Percentiles rank a stretch among this genome's conserved stretches.
Evolutionary conservation across 108 stramenopile genomes (phyloP).

Genomic region (Cyclotella distinguenda): DNA sequence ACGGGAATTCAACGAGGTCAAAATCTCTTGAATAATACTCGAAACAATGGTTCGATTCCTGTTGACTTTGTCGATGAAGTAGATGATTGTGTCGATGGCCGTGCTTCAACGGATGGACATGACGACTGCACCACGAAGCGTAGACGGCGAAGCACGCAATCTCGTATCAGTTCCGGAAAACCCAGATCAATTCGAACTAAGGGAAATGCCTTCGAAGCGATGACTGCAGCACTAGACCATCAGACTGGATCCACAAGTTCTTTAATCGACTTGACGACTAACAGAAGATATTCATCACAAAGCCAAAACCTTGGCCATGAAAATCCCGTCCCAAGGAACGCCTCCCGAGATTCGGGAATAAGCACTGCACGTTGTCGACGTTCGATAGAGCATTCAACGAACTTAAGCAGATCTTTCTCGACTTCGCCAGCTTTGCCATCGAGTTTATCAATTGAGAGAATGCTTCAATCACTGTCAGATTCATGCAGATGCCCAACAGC

Average conservation of each 20-base stretch:
- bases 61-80: slow-evolving; percentile 27
- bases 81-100: slow-evolving; percentile 25
- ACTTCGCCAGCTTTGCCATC: slow-evolving; percentile 1
- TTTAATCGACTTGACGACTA: too few relatives aligned
- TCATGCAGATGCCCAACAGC: not conserved
- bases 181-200: not conserved
- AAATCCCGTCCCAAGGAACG: not conserved
- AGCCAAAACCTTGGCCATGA: too few relatives aligned
- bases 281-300: too few relatives aligned
- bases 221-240: too few relatives aligned
- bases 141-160: not conserved
- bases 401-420: not conserved
- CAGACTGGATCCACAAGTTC: too few relatives aligned
- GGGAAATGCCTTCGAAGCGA: not conserved
- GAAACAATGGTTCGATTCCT: slow-evolving; percentile 6
- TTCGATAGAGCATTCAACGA: not conserved
- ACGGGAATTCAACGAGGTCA: too few relatives aligned
- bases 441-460: not conserved
- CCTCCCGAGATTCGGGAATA: not conserved
- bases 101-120: slow-evolving; percentile 1
- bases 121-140: not conserved
- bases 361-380: not conserved
- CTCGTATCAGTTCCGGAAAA: not conserved
- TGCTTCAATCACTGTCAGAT: slow-evolving; percentile 9
- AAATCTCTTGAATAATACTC: not conserved